These are phyloP conservation scores for Cenococcum geophilum DNA, from an alignment of 495 filamentous ascomycete genomes.

Conservation along the genomic window DNA sequence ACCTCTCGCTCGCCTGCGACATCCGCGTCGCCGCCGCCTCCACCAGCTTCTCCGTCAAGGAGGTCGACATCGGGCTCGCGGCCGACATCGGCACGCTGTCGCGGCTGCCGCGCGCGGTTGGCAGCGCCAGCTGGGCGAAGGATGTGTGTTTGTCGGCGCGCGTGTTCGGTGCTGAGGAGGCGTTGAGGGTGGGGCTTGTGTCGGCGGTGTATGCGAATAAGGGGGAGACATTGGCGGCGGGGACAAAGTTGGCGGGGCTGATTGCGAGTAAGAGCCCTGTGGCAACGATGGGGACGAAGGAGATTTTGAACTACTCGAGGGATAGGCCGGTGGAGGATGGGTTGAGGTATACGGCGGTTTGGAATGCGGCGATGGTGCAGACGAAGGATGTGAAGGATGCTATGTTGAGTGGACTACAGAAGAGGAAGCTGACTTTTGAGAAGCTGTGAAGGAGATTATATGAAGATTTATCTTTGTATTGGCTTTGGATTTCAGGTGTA, in stretches of 20 bases:
- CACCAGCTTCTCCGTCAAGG: conserved; percentile 73
- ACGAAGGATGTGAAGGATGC: conserved; percentile 70
- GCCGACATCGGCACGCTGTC: conserved; percentile 87
- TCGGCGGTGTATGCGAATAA: conserved; percentile 57
- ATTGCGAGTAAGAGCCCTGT: conserved; percentile 83
- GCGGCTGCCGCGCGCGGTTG: conserved; percentile 79
- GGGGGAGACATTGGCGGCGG: conserved; percentile 35
- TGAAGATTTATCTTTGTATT: not conserved
- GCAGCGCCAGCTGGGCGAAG: conserved; percentile 77
- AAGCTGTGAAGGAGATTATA: conserved; percentile 56
- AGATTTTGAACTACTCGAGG: conserved; percentile 78
- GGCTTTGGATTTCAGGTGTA: not conserved
- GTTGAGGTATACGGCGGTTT: conserved; percentile 74
- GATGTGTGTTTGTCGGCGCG: conserved; percentile 78
- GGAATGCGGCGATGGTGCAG: conserved; percentile 82
- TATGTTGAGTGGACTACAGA: conserved; percentile 68
- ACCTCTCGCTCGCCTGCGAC: conserved; percentile 72
- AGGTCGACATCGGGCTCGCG: conserved; percentile 91
- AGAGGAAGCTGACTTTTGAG: conserved; percentile 74
- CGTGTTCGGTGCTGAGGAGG: conserved; percentile 72
- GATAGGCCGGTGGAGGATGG: conserved; percentile 74
- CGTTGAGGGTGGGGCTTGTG: conserved; percentile 75
- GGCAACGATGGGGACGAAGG: conserved; percentile 89
- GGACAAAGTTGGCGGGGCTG: conserved; percentile 57
- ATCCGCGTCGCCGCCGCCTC: conserved; percentile 64